Conservation (phyloP, 2,329 filamentous ascomycete species). For the Hypoxylon sp. region DNA sequence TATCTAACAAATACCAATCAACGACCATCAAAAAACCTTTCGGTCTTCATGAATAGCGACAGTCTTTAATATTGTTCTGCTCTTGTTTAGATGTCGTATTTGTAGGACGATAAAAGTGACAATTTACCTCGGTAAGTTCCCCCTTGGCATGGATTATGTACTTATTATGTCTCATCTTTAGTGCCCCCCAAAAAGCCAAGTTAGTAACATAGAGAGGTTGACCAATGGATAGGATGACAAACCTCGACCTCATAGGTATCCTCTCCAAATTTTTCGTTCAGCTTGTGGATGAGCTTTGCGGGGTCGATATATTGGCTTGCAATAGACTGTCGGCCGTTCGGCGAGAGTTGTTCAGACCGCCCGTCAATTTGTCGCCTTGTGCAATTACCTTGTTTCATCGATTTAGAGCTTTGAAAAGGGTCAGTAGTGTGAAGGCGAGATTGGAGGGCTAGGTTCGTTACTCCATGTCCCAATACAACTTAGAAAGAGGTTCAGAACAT, state of each 20-base stretch:
- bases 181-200: background rate
- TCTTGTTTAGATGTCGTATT: background rate
- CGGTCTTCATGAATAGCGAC: background rate
- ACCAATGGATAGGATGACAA: background rate
- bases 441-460: background rate
- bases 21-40: background rate
- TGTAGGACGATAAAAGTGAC: background rate
- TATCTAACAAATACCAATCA: background rate
- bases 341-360: background rate
- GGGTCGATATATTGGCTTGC: background rate
- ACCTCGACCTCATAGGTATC: background rate
- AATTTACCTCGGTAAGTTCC: background rate
- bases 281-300: background rate
- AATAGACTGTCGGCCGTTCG: background rate
- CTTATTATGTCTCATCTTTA: background rate
- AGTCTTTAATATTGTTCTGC: background rate
- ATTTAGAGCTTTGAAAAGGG: background rate
- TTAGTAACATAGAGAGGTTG: background rate
- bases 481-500: background rate
- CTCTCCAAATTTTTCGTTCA: slow-evolving; percentile 1
- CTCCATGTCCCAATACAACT: background rate
- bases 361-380: background rate
- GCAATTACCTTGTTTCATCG: background rate
- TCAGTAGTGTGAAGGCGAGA: background rate
- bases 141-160: background rate